Conservation (phyloP, 352 stramenopile species). For the Phytophthora podocarpi region DNA sequence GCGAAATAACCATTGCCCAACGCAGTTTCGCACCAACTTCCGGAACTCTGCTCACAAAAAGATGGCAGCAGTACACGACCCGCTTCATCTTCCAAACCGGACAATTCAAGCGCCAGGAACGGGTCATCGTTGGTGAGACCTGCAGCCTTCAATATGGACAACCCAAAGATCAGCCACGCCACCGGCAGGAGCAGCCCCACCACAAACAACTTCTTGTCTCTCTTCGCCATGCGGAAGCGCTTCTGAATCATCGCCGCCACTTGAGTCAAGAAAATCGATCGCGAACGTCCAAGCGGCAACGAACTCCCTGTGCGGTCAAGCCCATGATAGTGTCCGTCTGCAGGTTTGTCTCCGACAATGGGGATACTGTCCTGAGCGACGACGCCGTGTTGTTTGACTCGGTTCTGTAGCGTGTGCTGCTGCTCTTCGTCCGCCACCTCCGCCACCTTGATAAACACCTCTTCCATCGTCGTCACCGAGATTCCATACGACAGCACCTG, state of each 20-base stretch:
- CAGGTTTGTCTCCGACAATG: constrained; percentile 23
- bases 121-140: constrained; percentile 29
- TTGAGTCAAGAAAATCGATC: constrained; percentile 29
- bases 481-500: constrained; percentile 54
- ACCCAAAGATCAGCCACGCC: constrained; percentile 25
- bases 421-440: constrained; percentile 44
- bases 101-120: constrained; percentile 27
- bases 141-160: constrained; percentile 29
- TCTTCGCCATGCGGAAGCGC: constrained; percentile 21
- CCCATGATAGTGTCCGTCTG: constrained; percentile 15
- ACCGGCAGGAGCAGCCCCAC: constrained; percentile 28
- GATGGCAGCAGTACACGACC: constrained; percentile 18
- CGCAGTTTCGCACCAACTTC: constrained; percentile 23
- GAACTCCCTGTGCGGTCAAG: constrained; percentile 20
- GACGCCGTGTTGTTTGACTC: constrained; percentile 21
- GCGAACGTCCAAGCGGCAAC: constrained; percentile 5
- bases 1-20: constrained; percentile 34
- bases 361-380: constrained; percentile 20
- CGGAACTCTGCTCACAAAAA: constrained; percentile 22
- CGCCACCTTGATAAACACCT: constrained; percentile 83
- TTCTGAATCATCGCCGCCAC: constrained; percentile 29
- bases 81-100: constrained; percentile 12
- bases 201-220: constrained; percentile 26
- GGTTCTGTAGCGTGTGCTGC: constrained; percentile 49
- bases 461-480: constrained; percentile 87